phyloP scores from a whole-genome alignment of 805 yeast genomes.

The Candida multigemmis region DNA sequence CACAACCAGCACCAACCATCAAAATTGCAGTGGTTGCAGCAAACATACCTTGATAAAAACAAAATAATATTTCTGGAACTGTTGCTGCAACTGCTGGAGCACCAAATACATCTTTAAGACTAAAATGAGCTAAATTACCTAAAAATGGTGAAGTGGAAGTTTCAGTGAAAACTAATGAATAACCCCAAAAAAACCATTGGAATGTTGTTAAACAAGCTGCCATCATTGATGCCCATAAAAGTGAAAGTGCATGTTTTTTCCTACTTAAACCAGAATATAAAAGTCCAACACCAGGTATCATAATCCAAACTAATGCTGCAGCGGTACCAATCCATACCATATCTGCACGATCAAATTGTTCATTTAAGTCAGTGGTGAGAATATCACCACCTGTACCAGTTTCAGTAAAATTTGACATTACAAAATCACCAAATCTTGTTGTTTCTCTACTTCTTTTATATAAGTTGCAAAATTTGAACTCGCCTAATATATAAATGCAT shows the following conservation, averaged over 20 bases:
- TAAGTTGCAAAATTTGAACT: too few species aligned
- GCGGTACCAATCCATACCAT: slow-evolving; percentile 80
- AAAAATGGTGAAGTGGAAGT: slow-evolving; percentile 54
- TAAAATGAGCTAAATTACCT: slow-evolving; percentile 77
- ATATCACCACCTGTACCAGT: slow-evolving; percentile 78
- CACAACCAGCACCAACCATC: slow-evolving; percentile 97
- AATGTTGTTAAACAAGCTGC: slow-evolving; percentile 74
- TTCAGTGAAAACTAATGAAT: slow-evolving; percentile 72
- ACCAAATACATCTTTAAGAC: slow-evolving; percentile 74
- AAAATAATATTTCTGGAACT: slow-evolving; percentile 86
- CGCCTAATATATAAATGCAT: too few species aligned
- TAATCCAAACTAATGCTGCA: slow-evolving; percentile 83
- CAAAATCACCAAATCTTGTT: too few species aligned
- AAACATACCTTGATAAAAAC: slow-evolving; percentile 94
- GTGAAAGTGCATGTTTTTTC: slow-evolving; percentile 90
- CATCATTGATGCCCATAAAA: slow-evolving; percentile 91
- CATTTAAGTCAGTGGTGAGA: slow-evolving; percentile 61
- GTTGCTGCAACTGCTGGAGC: slow-evolving; percentile 58
- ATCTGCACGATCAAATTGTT: slow-evolving; percentile 62
- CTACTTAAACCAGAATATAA: slow-evolving; percentile 90
- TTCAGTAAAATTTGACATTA: slow-evolving; percentile 47
- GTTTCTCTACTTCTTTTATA: too few species aligned
- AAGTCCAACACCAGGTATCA: slow-evolving; percentile 94
- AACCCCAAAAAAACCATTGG: slow-evolving; percentile 99
- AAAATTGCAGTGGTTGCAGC: slow-evolving; percentile 88